Evolutionary conservation across 768 basidiomycete species (phyloP).

Genomic region (Hemileccinum rubropunctum): DNA sequence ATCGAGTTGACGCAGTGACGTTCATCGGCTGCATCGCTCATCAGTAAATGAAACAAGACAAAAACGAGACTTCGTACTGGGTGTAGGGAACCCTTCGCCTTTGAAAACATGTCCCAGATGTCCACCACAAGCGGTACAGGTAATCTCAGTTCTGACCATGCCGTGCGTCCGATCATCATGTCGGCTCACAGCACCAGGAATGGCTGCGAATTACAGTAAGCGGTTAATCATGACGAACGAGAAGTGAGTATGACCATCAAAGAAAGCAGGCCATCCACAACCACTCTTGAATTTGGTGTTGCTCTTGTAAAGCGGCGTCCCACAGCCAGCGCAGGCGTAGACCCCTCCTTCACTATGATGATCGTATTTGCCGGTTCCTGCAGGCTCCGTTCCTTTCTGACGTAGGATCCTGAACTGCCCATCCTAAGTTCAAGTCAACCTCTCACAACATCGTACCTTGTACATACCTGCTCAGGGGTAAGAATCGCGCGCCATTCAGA

Average conservation of each 20-base stretch:
- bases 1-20: slow-evolving; percentile 90
- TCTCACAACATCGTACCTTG: background rate
- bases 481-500: slow-evolving; percentile 83
- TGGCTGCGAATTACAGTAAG: slow-evolving; percentile 46
- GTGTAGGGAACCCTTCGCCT: slow-evolving; percentile 79
- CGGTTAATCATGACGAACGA: background rate
- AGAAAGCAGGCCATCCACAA: slow-evolving; percentile 98
- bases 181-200: slow-evolving; percentile 82
- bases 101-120: slow-evolving; percentile 97
- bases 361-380: slow-evolving; percentile 80
- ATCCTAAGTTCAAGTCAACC: background rate
- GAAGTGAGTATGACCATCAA: slow-evolving; percentile 57
- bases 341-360: slow-evolving; percentile 62
- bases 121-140: slow-evolving; percentile 86
- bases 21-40: slow-evolving; percentile 57
- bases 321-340: slow-evolving; percentile 79
- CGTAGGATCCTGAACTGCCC: slow-evolving; percentile 80
- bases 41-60: background rate
- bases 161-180: slow-evolving; percentile 71
- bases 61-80: slow-evolving; percentile 49
- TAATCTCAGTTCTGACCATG: slow-evolving; percentile 80
- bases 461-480: slow-evolving; percentile 73
- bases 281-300: slow-evolving; percentile 89
- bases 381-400: slow-evolving; percentile 80
- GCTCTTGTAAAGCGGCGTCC: slow-evolving; percentile 83